Conservation (phyloP, 345 rosid genomes). For the Populus deltoides region DNA sequence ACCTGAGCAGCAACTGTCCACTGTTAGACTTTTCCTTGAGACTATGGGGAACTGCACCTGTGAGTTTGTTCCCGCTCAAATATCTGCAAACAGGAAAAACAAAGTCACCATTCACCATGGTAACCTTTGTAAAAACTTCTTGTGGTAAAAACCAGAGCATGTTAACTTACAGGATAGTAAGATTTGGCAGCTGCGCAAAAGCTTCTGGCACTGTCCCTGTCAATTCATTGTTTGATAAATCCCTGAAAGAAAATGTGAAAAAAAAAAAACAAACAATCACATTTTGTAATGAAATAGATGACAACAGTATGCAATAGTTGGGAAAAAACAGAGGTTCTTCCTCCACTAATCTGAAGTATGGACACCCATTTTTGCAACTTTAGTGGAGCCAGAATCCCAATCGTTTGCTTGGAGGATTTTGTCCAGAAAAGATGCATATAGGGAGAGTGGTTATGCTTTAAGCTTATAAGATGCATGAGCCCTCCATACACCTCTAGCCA, state of each 20-base stretch:
- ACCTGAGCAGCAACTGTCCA: not conserved
- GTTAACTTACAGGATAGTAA: conserved; percentile 3
- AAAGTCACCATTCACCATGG: not conserved
- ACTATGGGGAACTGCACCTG: not conserved
- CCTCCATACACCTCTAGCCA: no score
- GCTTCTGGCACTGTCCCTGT: conserved; percentile 8
- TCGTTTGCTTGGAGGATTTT: no score
- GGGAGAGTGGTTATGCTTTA: no score
- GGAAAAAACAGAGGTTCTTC: not conserved
- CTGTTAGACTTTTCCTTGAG: not conserved
- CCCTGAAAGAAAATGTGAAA: not conserved
- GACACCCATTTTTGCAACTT: no score
- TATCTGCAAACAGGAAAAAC: not conserved
- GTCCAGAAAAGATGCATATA: no score
- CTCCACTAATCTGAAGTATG: no score
- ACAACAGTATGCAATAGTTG: not conserved
- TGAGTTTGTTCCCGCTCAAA: not conserved
- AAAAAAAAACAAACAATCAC: not conserved
- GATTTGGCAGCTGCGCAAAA: not conserved
- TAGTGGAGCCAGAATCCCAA: no score
- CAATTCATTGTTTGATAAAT: conserved; percentile 13
- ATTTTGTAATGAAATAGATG: no score
- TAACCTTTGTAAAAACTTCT: not conserved
- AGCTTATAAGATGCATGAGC: no score
- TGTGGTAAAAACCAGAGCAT: no score